A percentile compares a stretch with the other conserved stretches of the same genome.
phyloP scores from a whole-genome alignment of 129 eudicot species.

The Pseudognaphalium luteoalbum region DNA sequence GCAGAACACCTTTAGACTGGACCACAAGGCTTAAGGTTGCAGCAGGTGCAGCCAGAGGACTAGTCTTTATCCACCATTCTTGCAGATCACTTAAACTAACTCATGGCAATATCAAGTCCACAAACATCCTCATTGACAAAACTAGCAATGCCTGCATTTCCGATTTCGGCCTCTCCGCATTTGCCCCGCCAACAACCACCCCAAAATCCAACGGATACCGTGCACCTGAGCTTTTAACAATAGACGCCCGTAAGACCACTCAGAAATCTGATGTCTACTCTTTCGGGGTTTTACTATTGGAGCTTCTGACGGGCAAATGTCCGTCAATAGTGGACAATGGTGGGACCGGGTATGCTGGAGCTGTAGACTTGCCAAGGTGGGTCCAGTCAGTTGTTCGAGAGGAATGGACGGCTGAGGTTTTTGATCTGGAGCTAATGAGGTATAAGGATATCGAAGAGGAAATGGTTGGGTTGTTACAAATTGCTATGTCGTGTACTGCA shows the following conservation, averaged over 20 bases:
- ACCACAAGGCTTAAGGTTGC: conserved; percentile 58
- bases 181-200: conserved; percentile 24
- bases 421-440: conserved; percentile 58
- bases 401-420: conserved; percentile 49
- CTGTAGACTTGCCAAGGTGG: conserved; percentile 53
- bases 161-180: conserved; percentile 48
- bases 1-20: conserved; percentile 66
- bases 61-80: conserved; percentile 51
- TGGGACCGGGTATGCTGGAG: conserved; percentile 47
- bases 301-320: conserved; percentile 60
- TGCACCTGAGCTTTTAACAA: conserved; percentile 42
- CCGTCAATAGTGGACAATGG: conserved; percentile 58
- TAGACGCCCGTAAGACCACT: conserved; percentile 28
- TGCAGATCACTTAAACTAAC: conserved; percentile 43
- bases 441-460: conserved; percentile 60
- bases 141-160: conserved; percentile 47
- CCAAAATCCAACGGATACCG: conserved; percentile 42
- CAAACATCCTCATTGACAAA: conserved; percentile 52
- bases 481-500: conserved; percentile 56
- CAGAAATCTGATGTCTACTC: conserved; percentile 55
- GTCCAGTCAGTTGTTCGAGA: conserved; percentile 24
- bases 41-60: conserved; percentile 55
- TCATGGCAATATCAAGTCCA: conserved; percentile 58
- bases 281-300: conserved; percentile 54
- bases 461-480: conserved; percentile 54